These are phyloP conservation scores for Cutaneotrichosporon dermatis DNA, from an alignment of 1,284 basidiomycete genomes.

Conservation along the genomic window DNA sequence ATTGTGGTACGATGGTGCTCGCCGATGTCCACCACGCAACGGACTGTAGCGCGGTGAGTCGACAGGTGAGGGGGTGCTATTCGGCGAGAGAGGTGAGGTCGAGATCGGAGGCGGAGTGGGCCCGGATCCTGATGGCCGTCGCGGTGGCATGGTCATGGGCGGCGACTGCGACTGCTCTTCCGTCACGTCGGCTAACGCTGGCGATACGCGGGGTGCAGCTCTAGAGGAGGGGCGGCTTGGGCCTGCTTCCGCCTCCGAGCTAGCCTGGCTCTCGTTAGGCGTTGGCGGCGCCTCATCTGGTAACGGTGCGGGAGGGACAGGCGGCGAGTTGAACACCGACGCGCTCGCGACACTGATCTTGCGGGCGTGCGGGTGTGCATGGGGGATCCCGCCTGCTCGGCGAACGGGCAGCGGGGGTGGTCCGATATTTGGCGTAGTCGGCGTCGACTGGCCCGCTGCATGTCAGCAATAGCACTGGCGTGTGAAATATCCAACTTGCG, in stretches of 20 bases:
- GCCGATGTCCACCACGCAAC: conserved; percentile 3
- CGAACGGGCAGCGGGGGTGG: conserved; percentile 33
- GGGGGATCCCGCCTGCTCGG: conserved; percentile 27
- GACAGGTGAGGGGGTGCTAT: neutral
- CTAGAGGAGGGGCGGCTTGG: conserved; percentile 1
- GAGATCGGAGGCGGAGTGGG: neutral
- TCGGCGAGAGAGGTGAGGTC: neutral
- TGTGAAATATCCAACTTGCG: too few relatives aligned
- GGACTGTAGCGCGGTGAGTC: neutral
- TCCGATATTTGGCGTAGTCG: conserved; percentile 19
- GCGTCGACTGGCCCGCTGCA: neutral
- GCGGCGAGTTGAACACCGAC: conserved; percentile 3
- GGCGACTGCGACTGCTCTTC: conserved; percentile 9
- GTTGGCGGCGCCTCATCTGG: neutral
- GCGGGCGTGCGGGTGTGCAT: conserved; percentile 44
- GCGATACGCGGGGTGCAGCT: conserved; percentile 8
- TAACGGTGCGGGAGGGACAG: neutral
- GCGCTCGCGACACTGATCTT: conserved; percentile 34
- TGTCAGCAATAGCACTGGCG: conserved; percentile 2
- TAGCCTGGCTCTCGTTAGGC: neutral
- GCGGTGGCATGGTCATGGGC: neutral
- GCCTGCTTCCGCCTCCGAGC: neutral
- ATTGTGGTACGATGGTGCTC: conserved; percentile 36
- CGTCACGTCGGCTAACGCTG: conserved; percentile 12
- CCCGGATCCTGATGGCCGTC: neutral